A percentile compares a stretch with the other conserved stretches of the same genome.
Conservation (phyloP, 345 rosid species). For the Reutealis trisperma region DNA sequence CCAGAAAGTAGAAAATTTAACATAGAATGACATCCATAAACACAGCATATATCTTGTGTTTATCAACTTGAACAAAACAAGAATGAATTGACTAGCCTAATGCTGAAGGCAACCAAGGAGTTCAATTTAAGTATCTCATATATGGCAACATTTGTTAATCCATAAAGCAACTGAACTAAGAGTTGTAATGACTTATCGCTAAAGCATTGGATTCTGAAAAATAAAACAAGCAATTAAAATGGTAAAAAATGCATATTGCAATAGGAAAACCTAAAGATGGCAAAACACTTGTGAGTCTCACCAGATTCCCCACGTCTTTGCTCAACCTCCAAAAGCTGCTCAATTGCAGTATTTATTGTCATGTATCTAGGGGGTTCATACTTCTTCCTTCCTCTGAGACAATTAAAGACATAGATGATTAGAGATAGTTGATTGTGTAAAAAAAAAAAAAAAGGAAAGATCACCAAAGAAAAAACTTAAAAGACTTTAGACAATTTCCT, state of each 20-base stretch:
- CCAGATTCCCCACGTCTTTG: conserved; percentile 56
- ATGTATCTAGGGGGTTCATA: conserved; percentile 89
- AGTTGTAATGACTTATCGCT: background rate
- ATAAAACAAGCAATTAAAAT: background rate
- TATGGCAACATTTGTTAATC: background rate
- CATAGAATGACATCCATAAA: background rate
- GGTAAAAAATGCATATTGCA: background rate
- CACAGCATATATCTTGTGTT: background rate
- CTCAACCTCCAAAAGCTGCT: conserved; percentile 90
- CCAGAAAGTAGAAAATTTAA: background rate
- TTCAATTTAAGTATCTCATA: too few species aligned
- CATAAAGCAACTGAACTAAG: background rate
- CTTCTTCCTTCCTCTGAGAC: conserved; percentile 69
- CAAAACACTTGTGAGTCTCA: conserved; percentile 20
- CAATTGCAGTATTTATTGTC: conserved; percentile 81
- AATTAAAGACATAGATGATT: background rate
- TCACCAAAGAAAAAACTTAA: background rate
- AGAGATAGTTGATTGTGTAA: background rate
- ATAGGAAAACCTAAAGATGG: background rate
- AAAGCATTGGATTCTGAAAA: background rate
- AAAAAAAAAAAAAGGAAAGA: background rate
- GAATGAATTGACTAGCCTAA: background rate
- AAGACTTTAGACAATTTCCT: background rate
- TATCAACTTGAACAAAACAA: background rate
- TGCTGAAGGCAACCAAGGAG: background rate